Conservation (phyloP, 306 rosid genomes). For the Glycine tomentella region DNA sequence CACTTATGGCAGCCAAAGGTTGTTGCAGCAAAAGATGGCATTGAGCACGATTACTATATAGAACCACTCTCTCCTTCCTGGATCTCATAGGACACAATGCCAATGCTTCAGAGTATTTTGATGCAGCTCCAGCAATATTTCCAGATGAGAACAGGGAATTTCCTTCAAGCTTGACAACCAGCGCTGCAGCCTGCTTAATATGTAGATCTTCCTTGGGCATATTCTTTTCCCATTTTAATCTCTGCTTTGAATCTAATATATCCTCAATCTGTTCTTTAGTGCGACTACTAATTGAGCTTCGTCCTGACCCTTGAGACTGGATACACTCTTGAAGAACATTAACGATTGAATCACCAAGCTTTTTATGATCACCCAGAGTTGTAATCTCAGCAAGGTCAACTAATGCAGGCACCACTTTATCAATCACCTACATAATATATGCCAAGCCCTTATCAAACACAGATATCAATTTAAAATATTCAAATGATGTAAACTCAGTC, state of each 20-base stretch:
- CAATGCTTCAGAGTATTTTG: constrained; percentile 94
- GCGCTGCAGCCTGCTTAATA: constrained; percentile 97
- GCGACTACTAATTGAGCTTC: constrained; percentile 62
- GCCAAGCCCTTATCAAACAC: constrained; percentile 28
- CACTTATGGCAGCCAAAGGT: constrained; percentile 95
- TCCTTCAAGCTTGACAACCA: constrained; percentile 98
- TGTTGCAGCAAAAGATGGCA: constrained; percentile 93
- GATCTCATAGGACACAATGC: constrained; percentile 97
- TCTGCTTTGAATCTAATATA: constrained; percentile 73
- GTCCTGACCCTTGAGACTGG: constrained; percentile 80
- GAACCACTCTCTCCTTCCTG: constrained; percentile 94
- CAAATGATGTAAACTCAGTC: constrained; percentile 4
- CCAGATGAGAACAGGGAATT: constrained; percentile 96
- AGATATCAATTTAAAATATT: constrained; percentile 21
- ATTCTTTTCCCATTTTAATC: constrained; percentile 91
- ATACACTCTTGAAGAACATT: constrained; percentile 88
- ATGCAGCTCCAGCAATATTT: constrained; percentile 93
- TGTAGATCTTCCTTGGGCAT: constrained; percentile 98
- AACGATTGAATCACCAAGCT: constrained; percentile 88
- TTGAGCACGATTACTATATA: constrained; percentile 95
- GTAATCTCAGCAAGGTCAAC: constrained; percentile 92
- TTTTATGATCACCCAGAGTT: constrained; percentile 88
- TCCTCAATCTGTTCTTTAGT: constrained; percentile 91
- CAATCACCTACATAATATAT: constrained; percentile 71
- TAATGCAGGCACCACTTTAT: constrained; percentile 91